Conservation (phyloP, 768 basidiomycete genomes). For the Boletus vinaceobasis region DNA sequence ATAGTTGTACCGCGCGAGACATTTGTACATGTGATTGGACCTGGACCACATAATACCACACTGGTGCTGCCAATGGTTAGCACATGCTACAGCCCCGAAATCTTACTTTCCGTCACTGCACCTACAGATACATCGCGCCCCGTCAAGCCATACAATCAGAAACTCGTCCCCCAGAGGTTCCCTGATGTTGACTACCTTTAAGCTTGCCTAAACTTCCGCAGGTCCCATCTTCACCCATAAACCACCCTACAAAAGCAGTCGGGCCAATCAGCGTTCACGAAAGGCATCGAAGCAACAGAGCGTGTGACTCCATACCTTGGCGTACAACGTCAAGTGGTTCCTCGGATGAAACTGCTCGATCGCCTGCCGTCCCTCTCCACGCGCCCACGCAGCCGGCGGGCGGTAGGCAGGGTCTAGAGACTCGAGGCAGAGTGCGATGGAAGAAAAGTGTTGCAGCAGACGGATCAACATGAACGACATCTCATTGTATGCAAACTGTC, state of each 20-base stretch:
- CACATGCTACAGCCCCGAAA: background rate
- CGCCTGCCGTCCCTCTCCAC: slow-evolving; percentile 22
- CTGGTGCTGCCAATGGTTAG: background rate
- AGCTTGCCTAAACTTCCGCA: slow-evolving; percentile 12
- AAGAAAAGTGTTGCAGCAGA: slow-evolving; percentile 28
- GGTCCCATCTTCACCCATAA: slow-evolving; percentile 45
- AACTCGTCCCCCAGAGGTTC: background rate
- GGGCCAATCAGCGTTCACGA: background rate
- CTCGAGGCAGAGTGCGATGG: slow-evolving; percentile 21
- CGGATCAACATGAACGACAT: slow-evolving; percentile 34
- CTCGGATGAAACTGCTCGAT: slow-evolving; percentile 27
- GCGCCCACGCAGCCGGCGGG: slow-evolving; percentile 30
- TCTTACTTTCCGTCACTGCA: background rate
- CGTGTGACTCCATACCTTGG: slow-evolving; percentile 31
- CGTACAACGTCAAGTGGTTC: slow-evolving; percentile 32
- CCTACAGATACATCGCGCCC: background rate
- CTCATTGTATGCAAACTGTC: slow-evolving; percentile 35
- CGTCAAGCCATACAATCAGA: background rate
- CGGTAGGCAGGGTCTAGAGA: slow-evolving; percentile 24
- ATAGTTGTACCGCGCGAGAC: background rate
- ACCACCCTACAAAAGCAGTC: slow-evolving; percentile 35
- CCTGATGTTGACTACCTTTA: background rate
- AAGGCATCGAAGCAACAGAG: background rate
- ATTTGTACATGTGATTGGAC: background rate
- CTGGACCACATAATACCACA: background rate